Evolutionary conservation across 176 grass and related monocot genomes (phyloP).

Genomic region (Cymbopogon citratus): DNA sequence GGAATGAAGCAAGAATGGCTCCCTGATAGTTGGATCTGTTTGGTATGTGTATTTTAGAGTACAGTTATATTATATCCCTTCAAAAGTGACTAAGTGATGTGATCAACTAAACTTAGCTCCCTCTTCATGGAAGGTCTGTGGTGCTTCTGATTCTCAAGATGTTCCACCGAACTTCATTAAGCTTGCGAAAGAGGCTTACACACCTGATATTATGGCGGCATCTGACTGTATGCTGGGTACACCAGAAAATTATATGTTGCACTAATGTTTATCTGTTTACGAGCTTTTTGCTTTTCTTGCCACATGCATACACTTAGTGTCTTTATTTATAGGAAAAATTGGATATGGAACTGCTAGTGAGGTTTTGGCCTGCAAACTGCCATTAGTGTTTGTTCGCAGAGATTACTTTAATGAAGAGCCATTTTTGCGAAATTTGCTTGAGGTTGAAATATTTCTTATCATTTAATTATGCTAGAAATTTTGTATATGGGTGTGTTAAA

Average conservation of each 20-base stretch:
- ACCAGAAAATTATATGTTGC: constrained; percentile 24
- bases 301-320: constrained; percentile 5
- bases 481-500: background rate
- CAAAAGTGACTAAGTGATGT: background rate
- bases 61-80: background rate
- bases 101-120: constrained; percentile 6
- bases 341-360: constrained; percentile 94
- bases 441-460: constrained; percentile 53
- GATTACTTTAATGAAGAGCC: constrained; percentile 99
- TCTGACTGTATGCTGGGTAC: constrained; percentile 99
- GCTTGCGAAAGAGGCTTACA: constrained; percentile 89
- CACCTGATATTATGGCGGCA: constrained; percentile 98
- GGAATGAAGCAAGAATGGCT: constrained; percentile 95
- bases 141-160: constrained; percentile 87
- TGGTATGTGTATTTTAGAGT: constrained; percentile 46
- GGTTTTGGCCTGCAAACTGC: constrained; percentile 90
- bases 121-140: constrained; percentile 64
- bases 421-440: constrained; percentile 91
- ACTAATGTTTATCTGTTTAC: background rate
- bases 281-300: background rate
- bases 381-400: constrained; percentile 87
- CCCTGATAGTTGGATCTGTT: constrained; percentile 80
- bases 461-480: background rate
- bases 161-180: constrained; percentile 90
- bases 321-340: constrained; percentile 69